Conservation (phyloP, 2,329 filamentous ascomycete genomes). For the Fusarium sp. region DNA sequence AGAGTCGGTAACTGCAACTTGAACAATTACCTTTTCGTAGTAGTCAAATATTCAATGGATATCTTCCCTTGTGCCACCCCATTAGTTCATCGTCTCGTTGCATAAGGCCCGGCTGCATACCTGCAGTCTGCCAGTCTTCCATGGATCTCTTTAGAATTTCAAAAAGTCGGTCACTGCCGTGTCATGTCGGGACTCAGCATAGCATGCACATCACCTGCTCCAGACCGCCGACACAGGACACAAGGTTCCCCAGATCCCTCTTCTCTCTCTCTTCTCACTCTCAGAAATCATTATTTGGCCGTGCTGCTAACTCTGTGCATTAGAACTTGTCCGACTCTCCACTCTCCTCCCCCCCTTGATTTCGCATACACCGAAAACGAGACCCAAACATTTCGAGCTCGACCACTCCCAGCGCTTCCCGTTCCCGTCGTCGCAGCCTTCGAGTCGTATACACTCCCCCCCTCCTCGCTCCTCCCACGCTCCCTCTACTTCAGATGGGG, state of each 20-base stretch:
- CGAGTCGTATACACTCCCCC: neutral
- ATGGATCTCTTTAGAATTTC: neutral
- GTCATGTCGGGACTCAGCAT: constrained; percentile 6
- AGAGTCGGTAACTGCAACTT: neutral
- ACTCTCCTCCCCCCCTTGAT: neutral
- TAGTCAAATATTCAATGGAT: neutral
- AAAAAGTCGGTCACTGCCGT: constrained; percentile 27
- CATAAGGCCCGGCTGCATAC: constrained; percentile 5
- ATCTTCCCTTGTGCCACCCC: neutral
- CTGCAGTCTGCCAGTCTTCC: constrained; percentile 2
- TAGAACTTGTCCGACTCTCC: neutral
- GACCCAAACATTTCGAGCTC: neutral
- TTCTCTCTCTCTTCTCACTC: neutral
- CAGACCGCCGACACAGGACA: neutral
- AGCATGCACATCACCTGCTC: constrained; percentile 5
- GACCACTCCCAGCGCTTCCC: neutral
- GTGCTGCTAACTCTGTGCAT: neutral
- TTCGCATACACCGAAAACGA: neutral
- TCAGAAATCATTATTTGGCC: neutral
- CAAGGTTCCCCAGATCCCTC: neutral
- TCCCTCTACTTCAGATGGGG: constrained; percentile 4
- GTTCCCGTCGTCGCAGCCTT: neutral
- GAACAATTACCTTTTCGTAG: neutral
- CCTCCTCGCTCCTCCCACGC: constrained; percentile 3
- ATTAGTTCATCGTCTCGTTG: constrained; percentile 15